Conservation (phyloP, 2,329 filamentous ascomycete species). For the Exophiala bonariae region DNA sequence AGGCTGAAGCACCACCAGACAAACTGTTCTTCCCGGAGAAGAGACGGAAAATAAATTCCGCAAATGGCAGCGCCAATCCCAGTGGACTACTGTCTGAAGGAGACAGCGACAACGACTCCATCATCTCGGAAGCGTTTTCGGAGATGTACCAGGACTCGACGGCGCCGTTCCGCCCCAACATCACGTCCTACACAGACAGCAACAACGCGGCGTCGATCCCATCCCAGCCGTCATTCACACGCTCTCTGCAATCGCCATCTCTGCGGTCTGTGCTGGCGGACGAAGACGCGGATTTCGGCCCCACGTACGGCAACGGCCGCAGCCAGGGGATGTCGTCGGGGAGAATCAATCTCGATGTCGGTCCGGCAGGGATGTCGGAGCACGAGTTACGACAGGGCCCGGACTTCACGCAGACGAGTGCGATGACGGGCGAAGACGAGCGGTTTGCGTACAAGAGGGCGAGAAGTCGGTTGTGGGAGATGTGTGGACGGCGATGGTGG, state of each 20-base stretch:
- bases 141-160: slow-evolving; percentile 78
- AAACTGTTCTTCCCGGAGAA: slow-evolving; percentile 74
- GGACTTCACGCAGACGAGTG: slow-evolving; percentile 67
- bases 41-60: slow-evolving; percentile 23
- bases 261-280: slow-evolving; percentile 32
- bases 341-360: slow-evolving; percentile 19
- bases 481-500: slow-evolving; percentile 74
- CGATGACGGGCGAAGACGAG: slow-evolving; percentile 79
- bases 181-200: slow-evolving; percentile 60
- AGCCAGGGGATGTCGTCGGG: slow-evolving; percentile 24
- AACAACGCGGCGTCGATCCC: slow-evolving; percentile 25
- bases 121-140: slow-evolving; percentile 65
- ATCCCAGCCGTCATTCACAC: slow-evolving; percentile 5
- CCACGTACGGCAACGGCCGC: slow-evolving; percentile 32
- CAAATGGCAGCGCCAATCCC: neutral
- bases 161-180: slow-evolving; percentile 76
- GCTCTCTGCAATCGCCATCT: slow-evolving; percentile 20
- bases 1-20: slow-evolving; percentile 68
- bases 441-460: slow-evolving; percentile 79
- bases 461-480: slow-evolving; percentile 76
- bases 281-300: slow-evolving; percentile 34
- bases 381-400: slow-evolving; percentile 30
- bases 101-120: slow-evolving; percentile 44
- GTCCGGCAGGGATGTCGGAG: slow-evolving; percentile 12
- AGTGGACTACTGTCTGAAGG: neutral